These are phyloP conservation scores for Ogataea populi-albae DNA, from an alignment of 805 yeast genomes.

Conservation along the genomic window DNA sequence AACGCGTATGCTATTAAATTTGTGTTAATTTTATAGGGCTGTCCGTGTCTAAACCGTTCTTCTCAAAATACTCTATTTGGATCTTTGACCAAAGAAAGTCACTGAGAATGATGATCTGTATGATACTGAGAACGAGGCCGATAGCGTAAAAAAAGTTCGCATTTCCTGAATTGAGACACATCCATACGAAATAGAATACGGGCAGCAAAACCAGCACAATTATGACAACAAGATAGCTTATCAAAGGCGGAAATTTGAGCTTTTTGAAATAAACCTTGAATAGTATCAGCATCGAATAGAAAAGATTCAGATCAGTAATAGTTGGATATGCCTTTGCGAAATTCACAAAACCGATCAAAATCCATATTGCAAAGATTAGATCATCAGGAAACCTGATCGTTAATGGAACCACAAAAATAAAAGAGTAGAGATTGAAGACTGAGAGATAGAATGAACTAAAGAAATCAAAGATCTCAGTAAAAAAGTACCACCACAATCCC, in stretches of 20 bases:
- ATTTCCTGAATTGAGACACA: slow-evolving; percentile 89
- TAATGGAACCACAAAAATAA: slow-evolving; percentile 68
- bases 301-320: slow-evolving; percentile 63
- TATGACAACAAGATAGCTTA: slow-evolving; percentile 25
- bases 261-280: slow-evolving; percentile 27
- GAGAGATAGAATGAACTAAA: slow-evolving; percentile 81
- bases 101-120: slow-evolving; percentile 62
- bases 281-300: slow-evolving; percentile 30
- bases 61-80: slow-evolving; percentile 55
- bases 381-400: slow-evolving; percentile 57
- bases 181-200: slow-evolving; percentile 91
- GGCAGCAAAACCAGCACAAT: slow-evolving; percentile 65
- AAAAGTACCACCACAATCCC: slow-evolving; percentile 98
- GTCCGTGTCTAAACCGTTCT: slow-evolving; percentile 40
- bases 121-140: slow-evolving; percentile 72
- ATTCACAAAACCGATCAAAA: slow-evolving; percentile 42
- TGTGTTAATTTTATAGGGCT: slow-evolving; percentile 49
- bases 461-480: slow-evolving; percentile 90
- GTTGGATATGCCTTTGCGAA: slow-evolving; percentile 85
- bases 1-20: too few species aligned
- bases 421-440: slow-evolving; percentile 74
- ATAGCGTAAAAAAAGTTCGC: slow-evolving; percentile 96
- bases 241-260: slow-evolving; percentile 29
- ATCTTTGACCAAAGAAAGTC: slow-evolving; percentile 84
- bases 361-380: slow-evolving; percentile 37